Percentiles rank a stretch among this genome's conserved stretches.
These are phyloP conservation scores for Aspergillus ochraceoroseus DNA, from an alignment of 2,329 filamentous ascomycete genomes.

Conservation along the genomic window DNA sequence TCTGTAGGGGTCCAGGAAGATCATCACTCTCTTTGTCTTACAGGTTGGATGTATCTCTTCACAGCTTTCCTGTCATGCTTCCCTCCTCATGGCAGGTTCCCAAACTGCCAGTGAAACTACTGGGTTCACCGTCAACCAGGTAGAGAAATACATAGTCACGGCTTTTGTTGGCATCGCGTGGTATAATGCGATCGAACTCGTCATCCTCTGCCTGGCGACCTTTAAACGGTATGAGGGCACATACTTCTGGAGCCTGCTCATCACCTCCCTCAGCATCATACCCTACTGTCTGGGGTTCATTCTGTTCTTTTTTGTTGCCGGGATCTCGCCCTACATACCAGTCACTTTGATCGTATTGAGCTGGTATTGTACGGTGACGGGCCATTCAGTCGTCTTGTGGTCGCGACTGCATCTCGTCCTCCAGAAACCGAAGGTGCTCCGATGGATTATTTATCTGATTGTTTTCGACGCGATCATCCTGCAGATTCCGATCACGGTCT, in stretches of 20 bases:
- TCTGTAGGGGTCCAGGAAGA: too few species aligned
- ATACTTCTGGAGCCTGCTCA: slow-evolving; percentile 45
- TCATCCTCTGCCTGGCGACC: slow-evolving; percentile 41
- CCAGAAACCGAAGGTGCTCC: slow-evolving; percentile 29
- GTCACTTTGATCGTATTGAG: slow-evolving; percentile 36
- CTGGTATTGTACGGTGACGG: slow-evolving; percentile 42
- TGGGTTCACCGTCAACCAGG: background rate
- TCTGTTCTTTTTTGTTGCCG: slow-evolving; percentile 37
- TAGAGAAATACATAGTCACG: slow-evolving; percentile 25
- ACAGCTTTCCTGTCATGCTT: too few species aligned
- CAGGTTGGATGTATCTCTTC: too few species aligned
- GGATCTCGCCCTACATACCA: slow-evolving; percentile 26
- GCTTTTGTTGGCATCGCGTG: slow-evolving; percentile 42
- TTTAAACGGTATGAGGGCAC: slow-evolving; percentile 41
- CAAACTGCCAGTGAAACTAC: background rate
- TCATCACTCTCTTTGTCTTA: too few species aligned
- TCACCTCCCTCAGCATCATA: slow-evolving; percentile 37
- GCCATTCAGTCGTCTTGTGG: slow-evolving; percentile 45
- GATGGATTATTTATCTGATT: slow-evolving; percentile 38
- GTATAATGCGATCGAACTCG: slow-evolving; percentile 46
- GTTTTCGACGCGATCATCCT: slow-evolving; percentile 38
- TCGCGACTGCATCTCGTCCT: slow-evolving; percentile 44
- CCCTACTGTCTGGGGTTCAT: slow-evolving; percentile 41
- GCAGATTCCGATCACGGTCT: slow-evolving; percentile 38
- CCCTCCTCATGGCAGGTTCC: too few species aligned